Evolutionary conservation across 169 alveolate species (phyloP), one percentile per base, ranked within the genome.

Genomic region (Haemoproteus tartakovskyi): DNA sequence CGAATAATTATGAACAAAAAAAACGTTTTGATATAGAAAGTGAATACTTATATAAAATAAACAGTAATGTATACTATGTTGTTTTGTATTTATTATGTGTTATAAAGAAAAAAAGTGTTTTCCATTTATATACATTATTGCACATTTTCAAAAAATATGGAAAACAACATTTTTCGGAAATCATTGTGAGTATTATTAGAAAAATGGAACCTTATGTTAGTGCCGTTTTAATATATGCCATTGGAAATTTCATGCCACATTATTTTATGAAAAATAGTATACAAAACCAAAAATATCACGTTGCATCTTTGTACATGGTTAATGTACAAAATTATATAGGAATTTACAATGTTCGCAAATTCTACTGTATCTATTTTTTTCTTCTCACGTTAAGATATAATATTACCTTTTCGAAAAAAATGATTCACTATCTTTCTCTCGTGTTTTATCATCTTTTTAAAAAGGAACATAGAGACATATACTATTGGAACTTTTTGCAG

Each of bases 251-350:
- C 22, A 57, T 33, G 26, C 84, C 84, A 3, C 84, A 74, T 40
- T 37, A 54, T 74, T 74, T 74, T 36, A 74, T 74, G 84, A 14
- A 56, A 2, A 30, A 48, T 4, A 57, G 84, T 48, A 12, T 74
- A 57, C 36, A 27, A 3, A 37, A 40, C n/a, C 36, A 57, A 19
- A 41, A 56, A 48, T 74, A 51, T 37, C 43, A 74, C 41, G 27
- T 74, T 24, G 54, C 62, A 24, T 74, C 84, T 9, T 38, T 74
- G 47, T 74, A 56, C 40, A 74, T 74, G n/a, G 37, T 74, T 46
- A 74, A 74, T 74, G 16, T 74, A 43, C 84, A 74, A 26, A 74
- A 74, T 40, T 74, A 74, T 74, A 37, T 74, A 36, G 84, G 84
- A n/a, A 57, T 74, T 14, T 74, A 74, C 24, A 38, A 74, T 38